phyloP scores from a whole-genome alignment of 495 filamentous ascomycete genomes.

The Aspergillus nidulans region DNA sequence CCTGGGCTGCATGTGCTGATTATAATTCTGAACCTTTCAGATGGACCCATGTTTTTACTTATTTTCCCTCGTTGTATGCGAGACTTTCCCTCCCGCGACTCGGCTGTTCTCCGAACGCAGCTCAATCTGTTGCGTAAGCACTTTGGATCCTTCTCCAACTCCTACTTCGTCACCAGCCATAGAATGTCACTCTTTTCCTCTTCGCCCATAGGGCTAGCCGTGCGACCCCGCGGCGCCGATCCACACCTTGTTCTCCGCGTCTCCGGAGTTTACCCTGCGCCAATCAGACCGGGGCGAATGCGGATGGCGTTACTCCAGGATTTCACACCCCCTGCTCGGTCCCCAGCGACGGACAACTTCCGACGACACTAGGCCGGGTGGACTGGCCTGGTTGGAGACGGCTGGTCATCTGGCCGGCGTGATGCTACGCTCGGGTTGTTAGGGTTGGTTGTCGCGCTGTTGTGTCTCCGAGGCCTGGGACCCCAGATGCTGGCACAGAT shows the following conservation, averaged over 20 bases:
- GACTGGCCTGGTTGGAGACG: not conserved
- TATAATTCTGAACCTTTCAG: no score
- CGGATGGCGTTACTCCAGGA: not conserved
- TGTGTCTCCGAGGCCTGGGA: no score
- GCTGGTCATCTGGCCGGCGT: not conserved
- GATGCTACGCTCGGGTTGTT: not conserved
- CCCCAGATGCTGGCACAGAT: no score
- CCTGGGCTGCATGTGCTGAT: not conserved
- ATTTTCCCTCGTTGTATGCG: not conserved
- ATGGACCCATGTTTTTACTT: no score
- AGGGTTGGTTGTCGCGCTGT: not conserved
- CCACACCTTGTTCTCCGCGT: not conserved
- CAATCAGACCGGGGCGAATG: not conserved
- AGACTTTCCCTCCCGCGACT: not conserved
- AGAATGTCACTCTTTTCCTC: no score
- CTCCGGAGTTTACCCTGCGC: not conserved
- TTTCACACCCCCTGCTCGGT: not conserved
- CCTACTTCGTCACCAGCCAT: no score
- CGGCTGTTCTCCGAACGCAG: not conserved
- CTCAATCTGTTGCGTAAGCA: not conserved
- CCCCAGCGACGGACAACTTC: slow-evolving; percentile 3
- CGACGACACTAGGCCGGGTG: not conserved
- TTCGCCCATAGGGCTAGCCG: not conserved
- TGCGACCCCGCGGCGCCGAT: not conserved
- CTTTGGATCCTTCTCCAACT: not conserved